Evolutionary conservation across 345 rosid species (phyloP), one percentile per base, ranked within the genome.

Genomic region (Clausena lansium): DNA sequence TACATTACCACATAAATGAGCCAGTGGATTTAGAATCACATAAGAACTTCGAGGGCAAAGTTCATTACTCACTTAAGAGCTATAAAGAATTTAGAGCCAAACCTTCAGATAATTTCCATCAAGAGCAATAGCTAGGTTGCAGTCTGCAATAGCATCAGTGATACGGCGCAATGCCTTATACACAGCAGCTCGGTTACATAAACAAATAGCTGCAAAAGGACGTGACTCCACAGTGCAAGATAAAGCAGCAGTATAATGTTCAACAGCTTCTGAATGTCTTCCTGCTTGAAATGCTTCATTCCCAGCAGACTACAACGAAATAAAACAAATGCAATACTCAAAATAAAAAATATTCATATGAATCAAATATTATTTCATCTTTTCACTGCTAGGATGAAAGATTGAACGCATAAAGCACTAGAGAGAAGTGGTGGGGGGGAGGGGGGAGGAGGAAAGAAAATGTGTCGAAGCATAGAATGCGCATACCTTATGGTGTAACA

Each of bases 111-210:
- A 96, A 76, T 84, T 94, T 76, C 87, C 87, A 87, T 94, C 93
- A 61, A 96, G 94, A 79, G 99, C 98, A 77, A 92, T 90, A 77
- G 98, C 97, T 65, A 96, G 90, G 87, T 93, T 94, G 93, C 99
- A 96, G 80, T 96, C 99, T 54, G 99, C 95, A 83, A 91, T 91
- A 70, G 98, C 98, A 79, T 94, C 98, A 47, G 89, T 88, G 35
- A 88, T 77, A 84, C 91, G 97, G 78, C 95, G 92, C 82, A 90
- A 74, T 54, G 94, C 91, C 75, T 92, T 94, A 86, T 88, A 89
- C 15, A 98, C 94, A 52, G 98, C 98, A 80, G 99, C 98, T 80
- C 99, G 97, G 85, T 94, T 96, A 84, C 98, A 96, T 82, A 92
- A 92, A 84, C 99, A 96, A 79, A 92, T 85, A 68, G 98, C 99